Evolutionary conservation across 2,329 filamentous ascomycete genomes (phyloP).

Genomic region (Stenocarpella maydis): DNA sequence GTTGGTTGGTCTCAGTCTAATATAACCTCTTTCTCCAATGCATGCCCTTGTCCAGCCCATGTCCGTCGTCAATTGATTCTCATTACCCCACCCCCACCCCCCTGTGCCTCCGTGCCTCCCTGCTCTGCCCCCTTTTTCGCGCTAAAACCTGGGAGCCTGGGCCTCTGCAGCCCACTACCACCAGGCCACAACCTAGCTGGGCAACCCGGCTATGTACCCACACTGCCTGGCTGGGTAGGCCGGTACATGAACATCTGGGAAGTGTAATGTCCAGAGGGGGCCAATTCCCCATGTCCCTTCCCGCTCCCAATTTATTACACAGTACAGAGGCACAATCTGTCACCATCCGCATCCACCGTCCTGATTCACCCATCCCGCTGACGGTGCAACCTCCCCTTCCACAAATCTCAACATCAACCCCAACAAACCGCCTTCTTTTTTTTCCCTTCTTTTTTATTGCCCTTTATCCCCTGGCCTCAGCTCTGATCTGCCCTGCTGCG

Average conservation of each 20-base stretch:
- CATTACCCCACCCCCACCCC: conserved; percentile 17
- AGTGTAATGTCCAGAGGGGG: too few species aligned
- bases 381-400: conserved; percentile 3
- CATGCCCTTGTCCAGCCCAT: too few species aligned
- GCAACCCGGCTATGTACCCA: not conserved
- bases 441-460: too few species aligned
- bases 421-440: too few species aligned
- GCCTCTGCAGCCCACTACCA: too few species aligned
- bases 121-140: conserved; percentile 12
- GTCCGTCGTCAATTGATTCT: conserved; percentile 23
- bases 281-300: conserved; percentile 10
- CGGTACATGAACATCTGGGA: too few species aligned
- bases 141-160: conserved; percentile 14
- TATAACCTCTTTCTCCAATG: too few species aligned
- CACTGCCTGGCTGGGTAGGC: not conserved
- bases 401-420: conserved; percentile 17
- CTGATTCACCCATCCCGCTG: not conserved
- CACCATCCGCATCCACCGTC: conserved; percentile 15
- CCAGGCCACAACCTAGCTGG: too few species aligned
- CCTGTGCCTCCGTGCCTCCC: not conserved
- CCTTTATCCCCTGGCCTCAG: not conserved
- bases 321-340: conserved; percentile 21
- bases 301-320: not conserved
- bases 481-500: conserved; percentile 4
- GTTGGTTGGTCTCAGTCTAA: not conserved